Percentiles rank a stretch among this genome's conserved stretches.
phyloP scores from a whole-genome alignment of 371 early-diverging fungal genomes.

The Phascolomyces articulosus region DNA sequence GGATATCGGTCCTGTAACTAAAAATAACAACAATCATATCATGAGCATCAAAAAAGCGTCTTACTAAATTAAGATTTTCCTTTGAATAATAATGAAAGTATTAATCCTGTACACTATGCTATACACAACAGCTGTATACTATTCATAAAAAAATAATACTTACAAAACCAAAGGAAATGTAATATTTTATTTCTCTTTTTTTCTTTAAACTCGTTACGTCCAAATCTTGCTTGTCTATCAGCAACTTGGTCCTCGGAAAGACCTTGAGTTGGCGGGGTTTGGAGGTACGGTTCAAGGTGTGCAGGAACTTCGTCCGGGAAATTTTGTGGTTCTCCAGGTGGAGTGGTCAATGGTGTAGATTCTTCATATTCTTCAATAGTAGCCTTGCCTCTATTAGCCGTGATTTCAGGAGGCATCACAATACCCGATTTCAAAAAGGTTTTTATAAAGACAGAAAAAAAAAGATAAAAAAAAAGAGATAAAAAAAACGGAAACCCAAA shows the following conservation, averaged over 20 bases:
- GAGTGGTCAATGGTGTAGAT: constrained; percentile 10
- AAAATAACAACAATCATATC: background rate
- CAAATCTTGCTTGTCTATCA: constrained; percentile 68
- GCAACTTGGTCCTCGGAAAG: constrained; percentile 60
- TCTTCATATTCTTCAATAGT: constrained; percentile 4
- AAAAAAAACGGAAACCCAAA: background rate
- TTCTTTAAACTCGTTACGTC: constrained; percentile 79
- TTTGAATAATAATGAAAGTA: no score
- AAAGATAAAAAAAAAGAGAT: background rate
- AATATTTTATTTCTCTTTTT: constrained; percentile 81
- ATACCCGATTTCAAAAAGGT: background rate
- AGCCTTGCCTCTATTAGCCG: background rate
- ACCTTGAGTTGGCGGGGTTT: constrained; percentile 71
- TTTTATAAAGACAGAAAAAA: background rate
- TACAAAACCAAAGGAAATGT: constrained; percentile 88
- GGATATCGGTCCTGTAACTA: constrained; percentile 85
- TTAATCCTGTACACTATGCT: no score
- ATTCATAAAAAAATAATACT: constrained; percentile 1
- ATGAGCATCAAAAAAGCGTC: no score
- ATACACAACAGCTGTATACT: no score
- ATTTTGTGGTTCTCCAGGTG: constrained; percentile 17
- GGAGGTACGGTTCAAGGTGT: constrained; percentile 70
- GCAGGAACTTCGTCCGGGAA: constrained; percentile 65
- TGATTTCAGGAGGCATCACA: background rate
- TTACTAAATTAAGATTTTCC: no score